Evolutionary conservation across 73 alveolate genomes (phyloP).

Genomic region (Stentor coeruleus): DNA sequence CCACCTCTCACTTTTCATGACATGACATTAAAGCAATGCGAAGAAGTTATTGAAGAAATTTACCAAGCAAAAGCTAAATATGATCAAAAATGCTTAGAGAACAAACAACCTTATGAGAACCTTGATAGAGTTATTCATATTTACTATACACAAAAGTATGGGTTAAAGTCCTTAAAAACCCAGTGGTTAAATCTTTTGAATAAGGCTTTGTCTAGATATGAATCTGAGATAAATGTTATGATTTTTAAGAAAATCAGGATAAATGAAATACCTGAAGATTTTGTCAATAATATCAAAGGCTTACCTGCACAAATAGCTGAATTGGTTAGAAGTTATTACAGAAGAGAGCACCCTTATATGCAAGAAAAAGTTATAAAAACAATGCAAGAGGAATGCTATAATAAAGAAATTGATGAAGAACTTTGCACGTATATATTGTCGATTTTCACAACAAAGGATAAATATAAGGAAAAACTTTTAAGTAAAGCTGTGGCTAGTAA

Average conservation of each 20-base stretch:
- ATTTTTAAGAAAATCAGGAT: conserved; percentile 89
- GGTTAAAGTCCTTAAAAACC: conserved; percentile 80
- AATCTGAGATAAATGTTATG: conserved; percentile 88
- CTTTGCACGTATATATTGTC: background rate
- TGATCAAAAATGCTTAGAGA: conserved; percentile 87
- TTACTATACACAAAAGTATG: conserved; percentile 89
- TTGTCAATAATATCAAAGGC: conserved; percentile 75
- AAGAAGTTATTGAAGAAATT: conserved; percentile 81
- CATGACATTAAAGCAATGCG: conserved; percentile 67
- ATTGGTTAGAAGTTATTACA: conserved; percentile 55
- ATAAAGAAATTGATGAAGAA: background rate
- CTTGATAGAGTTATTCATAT: conserved; percentile 94
- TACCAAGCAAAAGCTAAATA: conserved; percentile 74
- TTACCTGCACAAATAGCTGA: conserved; percentile 86
- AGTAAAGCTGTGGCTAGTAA: background rate
- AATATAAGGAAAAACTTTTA: background rate
- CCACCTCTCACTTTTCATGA: conserved; percentile 37
- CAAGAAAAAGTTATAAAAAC: conserved; percentile 52
- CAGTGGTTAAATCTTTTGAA: conserved; percentile 84
- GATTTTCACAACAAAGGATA: background rate
- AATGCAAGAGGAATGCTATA: background rate
- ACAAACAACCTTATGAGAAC: conserved; percentile 87
- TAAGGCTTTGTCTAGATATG: conserved; percentile 77
- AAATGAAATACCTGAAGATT: conserved; percentile 96
- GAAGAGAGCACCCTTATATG: conserved; percentile 79